Percentiles rank a stretch among this genome's conserved stretches.
phyloP scores from a whole-genome alignment of 2,329 filamentous ascomycete species.

The Ceratocystis albifundus region DNA sequence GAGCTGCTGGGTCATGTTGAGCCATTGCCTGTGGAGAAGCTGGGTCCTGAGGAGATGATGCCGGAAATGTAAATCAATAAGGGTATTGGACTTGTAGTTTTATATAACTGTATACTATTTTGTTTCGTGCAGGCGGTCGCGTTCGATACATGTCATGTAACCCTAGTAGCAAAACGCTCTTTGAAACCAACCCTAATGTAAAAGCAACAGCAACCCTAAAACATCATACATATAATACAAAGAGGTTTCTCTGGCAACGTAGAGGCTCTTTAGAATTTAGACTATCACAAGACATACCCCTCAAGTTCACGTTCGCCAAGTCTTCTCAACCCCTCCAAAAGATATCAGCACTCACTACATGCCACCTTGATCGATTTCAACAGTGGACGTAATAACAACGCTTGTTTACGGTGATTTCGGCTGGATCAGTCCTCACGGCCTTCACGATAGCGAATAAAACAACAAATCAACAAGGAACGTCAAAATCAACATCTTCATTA shows the following conservation, averaged over 20 bases:
- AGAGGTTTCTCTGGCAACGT: constrained; percentile 6
- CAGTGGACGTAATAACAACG: not conserved
- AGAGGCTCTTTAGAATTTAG: not conserved
- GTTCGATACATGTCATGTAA: no score
- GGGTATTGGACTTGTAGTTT: not conserved
- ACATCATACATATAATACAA: fast-evolving
- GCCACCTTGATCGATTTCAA: not conserved
- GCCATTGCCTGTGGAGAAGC: constrained; percentile 18
- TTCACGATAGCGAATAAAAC: not conserved
- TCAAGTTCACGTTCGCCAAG: not conserved
- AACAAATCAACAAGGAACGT: not conserved
- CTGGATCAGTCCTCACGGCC: not conserved
- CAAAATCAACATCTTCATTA: not conserved
- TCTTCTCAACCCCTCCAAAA: not conserved
- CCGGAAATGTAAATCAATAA: constrained; percentile 18
- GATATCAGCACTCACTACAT: not conserved
- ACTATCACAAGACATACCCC: not conserved
- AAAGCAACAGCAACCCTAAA: not conserved
- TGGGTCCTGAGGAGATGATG: constrained; percentile 20
- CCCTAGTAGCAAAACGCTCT: no score
- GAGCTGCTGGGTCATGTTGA: constrained; percentile 20
- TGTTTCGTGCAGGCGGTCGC: not conserved
- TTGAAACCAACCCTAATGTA: not conserved
- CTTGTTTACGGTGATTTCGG: not conserved
- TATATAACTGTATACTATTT: constrained; percentile 13